A percentile compares a stretch with the other conserved stretches of the same genome.
phyloP scores from a whole-genome alignment of 768 basidiomycete genomes.

The Termitomyces sp. region DNA sequence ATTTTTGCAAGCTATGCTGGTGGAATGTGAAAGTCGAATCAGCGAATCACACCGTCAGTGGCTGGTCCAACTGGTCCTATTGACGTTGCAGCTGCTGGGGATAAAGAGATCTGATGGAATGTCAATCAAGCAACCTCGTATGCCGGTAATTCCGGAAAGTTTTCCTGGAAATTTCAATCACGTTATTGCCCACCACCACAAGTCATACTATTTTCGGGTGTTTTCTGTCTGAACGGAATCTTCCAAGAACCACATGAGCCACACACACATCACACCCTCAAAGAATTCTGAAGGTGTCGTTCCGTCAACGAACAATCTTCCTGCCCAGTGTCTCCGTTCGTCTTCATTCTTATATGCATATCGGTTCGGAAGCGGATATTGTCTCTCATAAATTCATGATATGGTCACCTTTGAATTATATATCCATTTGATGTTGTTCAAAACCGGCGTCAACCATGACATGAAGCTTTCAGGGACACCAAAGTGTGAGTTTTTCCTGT shows the following conservation, averaged over 20 bases:
- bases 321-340: too few species aligned
- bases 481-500: constrained; percentile 10
- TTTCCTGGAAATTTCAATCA: too few species aligned
- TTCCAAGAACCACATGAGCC: neutral
- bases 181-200: too few species aligned
- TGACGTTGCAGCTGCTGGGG: constrained; percentile 3
- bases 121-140: constrained; percentile 14
- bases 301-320: neutral
- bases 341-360: neutral
- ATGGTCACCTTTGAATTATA: constrained; percentile 8
- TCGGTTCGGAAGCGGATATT: neutral
- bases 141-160: too few species aligned
- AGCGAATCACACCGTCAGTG: too few species aligned
- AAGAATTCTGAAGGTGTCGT: neutral
- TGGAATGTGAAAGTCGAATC: neutral
- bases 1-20: neutral
- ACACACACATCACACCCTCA: neutral
- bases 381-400: constrained; percentile 6
- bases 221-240: neutral
- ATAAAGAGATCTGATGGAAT: constrained; percentile 9
- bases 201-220: neutral
- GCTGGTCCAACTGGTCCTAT: neutral
- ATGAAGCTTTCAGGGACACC: constrained; percentile 28
- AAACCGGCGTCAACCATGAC: constrained; percentile 17
- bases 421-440: constrained; percentile 9